A percentile compares a stretch with the other conserved stretches of the same genome.
phyloP scores from a whole-genome alignment of 2,329 filamentous ascomycete genomes.

The Trichophyton equinum region DNA sequence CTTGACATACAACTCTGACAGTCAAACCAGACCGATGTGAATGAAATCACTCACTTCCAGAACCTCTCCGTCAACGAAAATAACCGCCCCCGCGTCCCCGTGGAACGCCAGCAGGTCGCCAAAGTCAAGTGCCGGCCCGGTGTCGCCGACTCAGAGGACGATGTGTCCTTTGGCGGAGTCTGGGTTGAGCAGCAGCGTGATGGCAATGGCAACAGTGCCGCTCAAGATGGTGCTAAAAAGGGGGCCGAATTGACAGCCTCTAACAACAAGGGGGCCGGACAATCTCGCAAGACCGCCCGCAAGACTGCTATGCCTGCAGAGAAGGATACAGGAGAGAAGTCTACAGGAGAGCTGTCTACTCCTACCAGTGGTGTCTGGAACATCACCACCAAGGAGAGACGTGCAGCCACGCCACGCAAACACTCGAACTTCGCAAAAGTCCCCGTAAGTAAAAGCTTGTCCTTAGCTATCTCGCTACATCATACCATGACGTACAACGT shows the following conservation, averaged over 20 bases:
- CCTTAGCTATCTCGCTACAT: neutral
- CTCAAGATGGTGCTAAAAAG: neutral
- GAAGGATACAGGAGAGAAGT: neutral
- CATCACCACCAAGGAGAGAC: neutral
- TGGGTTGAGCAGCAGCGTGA: conserved; percentile 12
- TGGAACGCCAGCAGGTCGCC: neutral
- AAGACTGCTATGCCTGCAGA: neutral
- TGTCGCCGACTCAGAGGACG: conserved; percentile 9
- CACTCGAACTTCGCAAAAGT: conserved; percentile 19
- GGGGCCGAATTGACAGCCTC: conserved; percentile 14
- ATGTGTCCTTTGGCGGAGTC: conserved; percentile 12
- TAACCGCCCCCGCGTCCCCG: neutral
- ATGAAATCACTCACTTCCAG: conserved; percentile 2
- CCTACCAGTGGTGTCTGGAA: neutral
- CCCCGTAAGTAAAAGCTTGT: conserved; percentile 9
- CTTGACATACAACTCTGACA: neutral
- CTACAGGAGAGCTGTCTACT: neutral
- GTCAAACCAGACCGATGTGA: conserved; percentile 2
- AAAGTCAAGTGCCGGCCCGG: neutral
- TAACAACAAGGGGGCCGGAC: conserved; percentile 14
- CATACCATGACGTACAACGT: neutral
- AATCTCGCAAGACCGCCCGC: conserved; percentile 9
- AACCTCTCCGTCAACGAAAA: conserved; percentile 4
- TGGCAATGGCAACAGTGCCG: neutral
- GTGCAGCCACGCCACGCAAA: conserved; percentile 5